Conservation (phyloP, 2,329 filamentous ascomycete species). For the Fusarium tjaetaba region DNA sequence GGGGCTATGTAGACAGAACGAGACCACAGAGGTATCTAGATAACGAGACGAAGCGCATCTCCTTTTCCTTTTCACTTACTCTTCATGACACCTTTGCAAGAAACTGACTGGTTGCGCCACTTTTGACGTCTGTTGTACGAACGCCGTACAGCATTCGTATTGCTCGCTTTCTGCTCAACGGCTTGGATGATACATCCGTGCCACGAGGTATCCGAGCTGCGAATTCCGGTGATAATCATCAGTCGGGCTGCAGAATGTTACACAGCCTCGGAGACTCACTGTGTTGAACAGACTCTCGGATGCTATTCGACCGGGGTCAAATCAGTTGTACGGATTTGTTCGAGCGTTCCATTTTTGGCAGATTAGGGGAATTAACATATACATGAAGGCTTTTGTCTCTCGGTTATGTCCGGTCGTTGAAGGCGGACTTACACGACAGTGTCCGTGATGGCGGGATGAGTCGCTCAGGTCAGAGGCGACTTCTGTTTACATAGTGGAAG, state of each 20-base stretch:
- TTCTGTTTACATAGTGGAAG: conserved; percentile 17
- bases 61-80: conserved; percentile 8
- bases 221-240: background rate
- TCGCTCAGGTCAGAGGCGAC: background rate
- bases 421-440: conserved; percentile 26
- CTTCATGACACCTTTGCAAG: background rate
- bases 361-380: conserved; percentile 13
- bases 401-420: conserved; percentile 30
- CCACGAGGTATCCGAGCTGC: conserved; percentile 2
- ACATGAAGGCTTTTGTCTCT: conserved; percentile 24
- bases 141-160: conserved; percentile 33
- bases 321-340: conserved; percentile 9
- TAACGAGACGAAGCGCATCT: conserved; percentile 33
- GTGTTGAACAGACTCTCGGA: background rate
- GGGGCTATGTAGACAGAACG: conserved; percentile 22
- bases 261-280: conserved; percentile 1
- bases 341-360: conserved; percentile 21
- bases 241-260: conserved; percentile 2
- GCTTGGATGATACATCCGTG: conserved; percentile 3
- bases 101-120: conserved; percentile 11
- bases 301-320: background rate
- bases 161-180: conserved; percentile 14
- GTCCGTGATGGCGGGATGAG: conserved; percentile 3
- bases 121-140: conserved; percentile 41
- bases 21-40: conserved; percentile 18